phyloP scores from a whole-genome alignment of 2,329 filamentous ascomycete species.

The Fusarium haematococcum region DNA sequence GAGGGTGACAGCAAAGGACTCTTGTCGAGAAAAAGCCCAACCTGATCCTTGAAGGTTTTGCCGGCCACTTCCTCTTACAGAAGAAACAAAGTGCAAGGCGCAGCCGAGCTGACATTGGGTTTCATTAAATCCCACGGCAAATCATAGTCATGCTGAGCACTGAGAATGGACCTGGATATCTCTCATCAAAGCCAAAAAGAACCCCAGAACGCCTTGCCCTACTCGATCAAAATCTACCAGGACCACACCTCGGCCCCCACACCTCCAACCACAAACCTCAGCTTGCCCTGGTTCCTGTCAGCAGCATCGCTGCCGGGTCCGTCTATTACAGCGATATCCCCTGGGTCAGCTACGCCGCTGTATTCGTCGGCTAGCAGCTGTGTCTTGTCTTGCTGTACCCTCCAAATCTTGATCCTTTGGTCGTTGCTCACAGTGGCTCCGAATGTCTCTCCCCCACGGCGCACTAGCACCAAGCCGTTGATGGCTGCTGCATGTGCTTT shows the following conservation, averaged over 20 bases:
- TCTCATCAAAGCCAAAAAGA: conserved; percentile 6
- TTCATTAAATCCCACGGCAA: background rate
- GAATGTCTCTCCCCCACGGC: conserved; percentile 28
- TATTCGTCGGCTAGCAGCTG: conserved; percentile 62
- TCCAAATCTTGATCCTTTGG: conserved; percentile 70
- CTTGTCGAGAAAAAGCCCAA: background rate
- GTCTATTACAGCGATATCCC: conserved; percentile 49
- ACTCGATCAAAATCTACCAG: conserved; percentile 16
- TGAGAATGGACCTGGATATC: background rate
- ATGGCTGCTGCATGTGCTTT: conserved; percentile 79
- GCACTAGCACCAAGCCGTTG: conserved; percentile 64
- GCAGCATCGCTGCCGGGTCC: background rate
- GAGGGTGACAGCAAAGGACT: background rate
- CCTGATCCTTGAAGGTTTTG: background rate
- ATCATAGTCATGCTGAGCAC: background rate
- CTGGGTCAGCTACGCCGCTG: conserved; percentile 71
- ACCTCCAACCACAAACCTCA: conserved; percentile 38
- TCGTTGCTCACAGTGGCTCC: conserved; percentile 69
- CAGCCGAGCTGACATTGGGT: background rate
- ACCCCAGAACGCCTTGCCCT: conserved; percentile 1
- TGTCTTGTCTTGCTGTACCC: conserved; percentile 48
- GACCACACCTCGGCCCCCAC: conserved; percentile 42
- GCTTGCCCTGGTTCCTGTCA: background rate
- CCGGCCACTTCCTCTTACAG: conserved; percentile 5
- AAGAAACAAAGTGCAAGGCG: background rate